Percentiles rank a stretch among this genome's conserved stretches.
phyloP scores from a whole-genome alignment of 1,139 yeast species.

The Saccharomyces hybrid region DNA sequence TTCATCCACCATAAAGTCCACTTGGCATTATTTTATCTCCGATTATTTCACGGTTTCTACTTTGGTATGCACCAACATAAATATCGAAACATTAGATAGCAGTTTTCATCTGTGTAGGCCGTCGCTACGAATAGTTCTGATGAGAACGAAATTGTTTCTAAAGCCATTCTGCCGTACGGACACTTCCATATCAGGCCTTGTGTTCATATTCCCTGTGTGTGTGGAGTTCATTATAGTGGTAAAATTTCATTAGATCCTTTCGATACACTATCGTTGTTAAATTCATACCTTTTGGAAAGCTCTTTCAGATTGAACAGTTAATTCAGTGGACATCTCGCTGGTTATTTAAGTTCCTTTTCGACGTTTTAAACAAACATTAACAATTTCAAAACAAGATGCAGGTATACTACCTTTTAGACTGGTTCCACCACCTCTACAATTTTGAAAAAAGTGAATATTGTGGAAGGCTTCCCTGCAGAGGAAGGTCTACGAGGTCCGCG shows the following conservation, averaged over 20 bases:
- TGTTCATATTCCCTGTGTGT: neutral
- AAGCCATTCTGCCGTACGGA: neutral
- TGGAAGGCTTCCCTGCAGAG: neutral
- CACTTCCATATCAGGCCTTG: neutral
- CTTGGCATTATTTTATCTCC: neutral
- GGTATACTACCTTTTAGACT: neutral
- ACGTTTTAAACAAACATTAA: constrained; percentile 2
- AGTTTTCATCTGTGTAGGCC: neutral
- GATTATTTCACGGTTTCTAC: neutral
- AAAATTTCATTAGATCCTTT: neutral
- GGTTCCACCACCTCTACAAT: neutral
- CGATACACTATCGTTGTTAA: neutral
- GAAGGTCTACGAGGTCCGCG: neutral
- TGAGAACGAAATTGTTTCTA: neutral
- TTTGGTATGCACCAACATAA: neutral
- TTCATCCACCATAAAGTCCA: neutral
- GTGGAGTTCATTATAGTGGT: neutral
- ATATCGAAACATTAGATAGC: neutral
- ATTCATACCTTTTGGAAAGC: constrained; percentile 98
- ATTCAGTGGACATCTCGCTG: constrained; percentile 93
- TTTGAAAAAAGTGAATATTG: neutral
- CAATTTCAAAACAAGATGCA: neutral
- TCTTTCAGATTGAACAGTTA: constrained; percentile 99
- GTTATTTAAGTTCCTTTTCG: constrained; percentile 22
- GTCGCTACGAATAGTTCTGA: neutral